These are phyloP conservation scores for Aspergillus flavus DNA, from an alignment of 2,329 filamentous ascomycete species.

Conservation along the genomic window DNA sequence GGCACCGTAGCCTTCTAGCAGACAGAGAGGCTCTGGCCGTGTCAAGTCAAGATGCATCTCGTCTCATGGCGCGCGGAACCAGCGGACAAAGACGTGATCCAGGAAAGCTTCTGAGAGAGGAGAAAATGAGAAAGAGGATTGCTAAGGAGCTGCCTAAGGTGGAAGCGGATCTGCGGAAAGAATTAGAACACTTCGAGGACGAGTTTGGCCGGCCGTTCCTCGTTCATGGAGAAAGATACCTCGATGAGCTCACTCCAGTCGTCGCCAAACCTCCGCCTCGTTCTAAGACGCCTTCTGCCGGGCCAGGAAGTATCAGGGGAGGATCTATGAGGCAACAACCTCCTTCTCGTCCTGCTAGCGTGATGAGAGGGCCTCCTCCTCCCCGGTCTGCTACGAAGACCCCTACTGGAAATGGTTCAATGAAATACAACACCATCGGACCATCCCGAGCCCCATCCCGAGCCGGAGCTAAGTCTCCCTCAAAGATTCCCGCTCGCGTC, in stretches of 20 bases:
- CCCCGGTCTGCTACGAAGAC: conserved; percentile 51
- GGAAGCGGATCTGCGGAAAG: conserved; percentile 76
- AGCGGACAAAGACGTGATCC: conserved; percentile 95
- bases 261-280: conserved; percentile 67
- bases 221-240: conserved; percentile 87
- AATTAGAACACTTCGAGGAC: conserved; percentile 86
- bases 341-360: conserved; percentile 32
- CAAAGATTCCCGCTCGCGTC: conserved; percentile 52
- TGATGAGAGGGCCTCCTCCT: conserved; percentile 43
- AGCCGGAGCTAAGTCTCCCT: conserved; percentile 47
- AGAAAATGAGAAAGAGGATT: conserved; percentile 98
- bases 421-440: conserved; percentile 43
- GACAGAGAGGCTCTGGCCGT: conserved; percentile 86
- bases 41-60: conserved; percentile 92
- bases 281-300: conserved; percentile 49
- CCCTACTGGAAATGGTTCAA: conserved; percentile 44
- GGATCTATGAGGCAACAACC: conserved; percentile 29
- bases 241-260: conserved; percentile 73
- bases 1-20: conserved; percentile 76
- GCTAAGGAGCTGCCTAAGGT: conserved; percentile 94
- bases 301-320: conserved; percentile 30
- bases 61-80: conserved; percentile 85
- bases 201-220: conserved; percentile 93
- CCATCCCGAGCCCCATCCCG: conserved; percentile 24
- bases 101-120: conserved; percentile 87